Evolutionary conservation across 2,329 filamentous ascomycete species (phyloP), one percentile per base, ranked within the genome.

Genomic region (Neofusicoccum ribis): DNA sequence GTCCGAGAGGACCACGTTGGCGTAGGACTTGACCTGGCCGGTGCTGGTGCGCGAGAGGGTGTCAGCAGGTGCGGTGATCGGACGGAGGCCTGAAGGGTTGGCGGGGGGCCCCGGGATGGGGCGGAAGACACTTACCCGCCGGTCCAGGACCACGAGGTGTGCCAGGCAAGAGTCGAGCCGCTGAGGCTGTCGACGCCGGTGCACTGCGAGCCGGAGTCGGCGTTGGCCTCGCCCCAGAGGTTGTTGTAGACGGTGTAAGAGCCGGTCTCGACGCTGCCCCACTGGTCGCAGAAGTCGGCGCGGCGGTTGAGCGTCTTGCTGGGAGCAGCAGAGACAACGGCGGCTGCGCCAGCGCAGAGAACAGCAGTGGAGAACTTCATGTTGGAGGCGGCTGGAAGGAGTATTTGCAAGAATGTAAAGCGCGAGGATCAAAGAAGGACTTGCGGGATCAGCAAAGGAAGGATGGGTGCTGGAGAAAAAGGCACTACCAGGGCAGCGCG

Each of bases 121-220:
- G 31, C 37, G 31, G 23, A 66, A 23, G 9, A 46, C 31, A 68
- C 73, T 41, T 72, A 80, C 77, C 76, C 77, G 63, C 79, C 78
- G 20, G 74, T 68, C 78, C 78, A 81, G n/a, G 73, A 69, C 79
- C 79, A 81, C 34, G 71, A 78, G 5, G 80, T 80, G 69, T 78
- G 74, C 81, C 81, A 84, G 59, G 75, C 75, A 15, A 83, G 70
- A 5, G 73, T 77, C 59, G 49, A 71, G 36, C 75, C 76, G 58
- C 69, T 74, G 37, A 79, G 69, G 62, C 77, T 72, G 64, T 79
- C 76, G 65, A 81, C 76, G 34, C 74, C 77, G 27, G 80, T 80
- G 74, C 82, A 84, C 70, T 83, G 81, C 2, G 72, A 78, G 34
- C 82, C 82, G 3, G 79, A 79, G 3, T 71, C 75, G 8, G 80